A percentile compares a stretch with the other conserved stretches of the same genome.
phyloP scores from a whole-genome alignment of 1,284 basidiomycete species.

The Agaricales sp. region DNA sequence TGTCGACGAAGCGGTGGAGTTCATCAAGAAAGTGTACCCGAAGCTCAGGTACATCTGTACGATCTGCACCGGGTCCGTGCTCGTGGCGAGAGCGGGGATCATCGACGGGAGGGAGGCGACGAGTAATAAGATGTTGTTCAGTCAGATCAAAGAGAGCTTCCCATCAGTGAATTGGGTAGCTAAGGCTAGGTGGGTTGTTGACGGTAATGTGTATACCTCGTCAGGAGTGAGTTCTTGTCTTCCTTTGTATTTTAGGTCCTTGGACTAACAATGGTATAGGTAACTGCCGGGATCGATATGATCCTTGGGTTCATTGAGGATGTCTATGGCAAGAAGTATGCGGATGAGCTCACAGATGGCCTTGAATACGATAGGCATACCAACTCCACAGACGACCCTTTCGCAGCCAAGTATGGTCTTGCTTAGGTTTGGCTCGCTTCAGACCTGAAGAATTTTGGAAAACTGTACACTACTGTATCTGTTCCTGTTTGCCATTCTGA shows the following conservation, averaged over 20 bases:
- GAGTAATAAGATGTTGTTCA: neutral
- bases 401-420: neutral
- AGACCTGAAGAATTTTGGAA: no score
- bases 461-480: no score
- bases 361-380: neutral
- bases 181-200: neutral
- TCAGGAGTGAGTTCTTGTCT: neutral
- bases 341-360: neutral
- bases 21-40: constrained; percentile 1
- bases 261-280: neutral
- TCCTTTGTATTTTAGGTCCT: neutral
- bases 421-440: no score
- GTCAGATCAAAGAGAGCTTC: neutral
- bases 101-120: neutral
- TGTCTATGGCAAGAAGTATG: neutral
- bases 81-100: neutral
- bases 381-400: neutral
- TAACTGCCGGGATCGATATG: neutral
- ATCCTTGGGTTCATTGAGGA: neutral
- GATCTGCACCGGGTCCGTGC: constrained; percentile 1
- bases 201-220: neutral
- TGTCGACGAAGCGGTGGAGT: neutral
- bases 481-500: no score
- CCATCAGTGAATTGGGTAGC: neutral
- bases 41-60: neutral